These are phyloP conservation scores for Candida hungchunana DNA, from an alignment of 805 yeast genomes.

Conservation along the genomic window DNA sequence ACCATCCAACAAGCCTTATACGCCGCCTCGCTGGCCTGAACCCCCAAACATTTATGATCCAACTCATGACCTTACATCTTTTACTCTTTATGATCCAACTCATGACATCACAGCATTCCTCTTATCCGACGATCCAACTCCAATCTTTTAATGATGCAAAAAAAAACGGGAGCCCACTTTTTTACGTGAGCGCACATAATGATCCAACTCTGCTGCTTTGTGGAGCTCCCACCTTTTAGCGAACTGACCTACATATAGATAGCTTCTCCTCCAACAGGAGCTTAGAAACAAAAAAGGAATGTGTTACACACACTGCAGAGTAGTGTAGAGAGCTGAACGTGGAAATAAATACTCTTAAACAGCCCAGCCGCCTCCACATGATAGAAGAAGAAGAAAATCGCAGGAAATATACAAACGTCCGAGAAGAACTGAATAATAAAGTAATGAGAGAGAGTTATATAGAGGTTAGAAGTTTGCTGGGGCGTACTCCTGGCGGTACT, in stretches of 20 bases:
- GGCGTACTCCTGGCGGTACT: conserved; percentile 44
- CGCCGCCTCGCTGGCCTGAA: conserved; percentile 19
- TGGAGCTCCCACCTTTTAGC: conserved; percentile 3
- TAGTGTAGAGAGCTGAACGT: too few relatives aligned
- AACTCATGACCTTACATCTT: not conserved
- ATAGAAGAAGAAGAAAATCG: not conserved
- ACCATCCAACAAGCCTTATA: conserved; percentile 20
- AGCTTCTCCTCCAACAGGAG: conserved; percentile 13
- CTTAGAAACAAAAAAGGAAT: too few relatives aligned
- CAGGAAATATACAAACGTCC: too few relatives aligned
- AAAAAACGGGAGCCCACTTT: too few relatives aligned
- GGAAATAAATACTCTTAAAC: too few relatives aligned
- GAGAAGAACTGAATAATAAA: not conserved
- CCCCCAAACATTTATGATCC: not conserved
- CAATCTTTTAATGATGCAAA: conserved; percentile 5
- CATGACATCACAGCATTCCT: too few relatives aligned
- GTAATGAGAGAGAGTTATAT: not conserved
- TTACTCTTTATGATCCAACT: conserved; percentile 11
- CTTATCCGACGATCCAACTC: too few relatives aligned
- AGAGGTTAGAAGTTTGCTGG: conserved; percentile 17
- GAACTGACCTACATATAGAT: conserved; percentile 1
- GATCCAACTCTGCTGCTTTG: conserved; percentile 15
- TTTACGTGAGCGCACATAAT: conserved; percentile 7
- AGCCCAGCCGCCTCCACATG: not conserved
- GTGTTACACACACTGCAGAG: conserved; percentile 1